phyloP scores from a whole-genome alignment of 2,329 filamentous ascomycete genomes.

The Xylaria sp. region DNA sequence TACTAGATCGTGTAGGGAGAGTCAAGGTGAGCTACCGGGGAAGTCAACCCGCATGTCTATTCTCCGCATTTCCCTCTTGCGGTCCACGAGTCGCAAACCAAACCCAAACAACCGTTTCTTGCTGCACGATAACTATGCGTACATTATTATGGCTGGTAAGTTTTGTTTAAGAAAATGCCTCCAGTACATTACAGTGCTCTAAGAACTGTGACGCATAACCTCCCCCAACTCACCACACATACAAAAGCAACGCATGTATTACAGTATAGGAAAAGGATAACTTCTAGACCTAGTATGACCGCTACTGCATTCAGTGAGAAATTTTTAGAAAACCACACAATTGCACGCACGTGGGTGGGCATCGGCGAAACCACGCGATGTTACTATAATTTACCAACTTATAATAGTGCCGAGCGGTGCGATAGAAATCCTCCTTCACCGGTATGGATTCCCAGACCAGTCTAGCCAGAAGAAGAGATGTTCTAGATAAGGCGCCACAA shows the following conservation, averaged over 20 bases:
- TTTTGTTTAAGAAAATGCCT: not conserved
- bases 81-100: not conserved
- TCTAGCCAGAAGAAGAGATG: slow-evolving; percentile 38
- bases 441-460: slow-evolving; percentile 29
- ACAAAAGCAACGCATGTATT: not conserved
- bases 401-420: slow-evolving; percentile 9
- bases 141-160: not conserved
- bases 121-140: not conserved
- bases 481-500: slow-evolving; percentile 39
- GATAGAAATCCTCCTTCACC: slow-evolving; percentile 29
- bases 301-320: slow-evolving; percentile 2
- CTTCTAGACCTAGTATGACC: not conserved
- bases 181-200: not conserved
- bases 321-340: slow-evolving; percentile 1
- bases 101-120: no score
- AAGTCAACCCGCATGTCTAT: slow-evolving; percentile 12
- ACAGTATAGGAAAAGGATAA: not conserved
- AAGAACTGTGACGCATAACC: not conserved
- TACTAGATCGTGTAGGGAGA: not conserved
- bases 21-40: slow-evolving; percentile 23
- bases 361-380: slow-evolving; percentile 27
- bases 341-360: slow-evolving; percentile 18
- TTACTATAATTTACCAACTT: slow-evolving; percentile 18
- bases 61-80: slow-evolving; percentile 27
- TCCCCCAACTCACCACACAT: not conserved